These are phyloP conservation scores for Pterocarpus macrocarpus DNA, from an alignment of 306 rosid species.

Conservation along the genomic window DNA sequence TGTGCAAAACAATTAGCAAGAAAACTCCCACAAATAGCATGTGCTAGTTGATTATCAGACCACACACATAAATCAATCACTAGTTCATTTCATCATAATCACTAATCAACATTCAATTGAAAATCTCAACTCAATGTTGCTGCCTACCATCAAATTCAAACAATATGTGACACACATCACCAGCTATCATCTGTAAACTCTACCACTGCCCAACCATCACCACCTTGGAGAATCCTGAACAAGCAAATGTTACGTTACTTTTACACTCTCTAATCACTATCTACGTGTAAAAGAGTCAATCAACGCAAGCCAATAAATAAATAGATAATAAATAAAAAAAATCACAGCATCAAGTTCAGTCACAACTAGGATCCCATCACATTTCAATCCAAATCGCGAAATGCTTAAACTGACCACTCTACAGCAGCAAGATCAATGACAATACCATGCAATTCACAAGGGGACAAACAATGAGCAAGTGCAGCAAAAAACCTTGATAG, in stretches of 20 bases:
- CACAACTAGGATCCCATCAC: slow-evolving; percentile 29
- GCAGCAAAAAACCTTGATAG: slow-evolving; percentile 75
- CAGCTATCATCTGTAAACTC: neutral
- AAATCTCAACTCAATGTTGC: slow-evolving; percentile 33
- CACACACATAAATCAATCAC: neutral
- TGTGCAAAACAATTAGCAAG: slow-evolving; percentile 6
- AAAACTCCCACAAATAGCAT: neutral
- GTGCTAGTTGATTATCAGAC: neutral
- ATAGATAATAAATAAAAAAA: neutral
- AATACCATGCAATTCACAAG: neutral
- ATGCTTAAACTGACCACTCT: slow-evolving; percentile 22
- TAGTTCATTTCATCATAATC: slow-evolving; percentile 11
- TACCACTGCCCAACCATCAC: neutral
- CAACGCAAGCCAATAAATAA: neutral
- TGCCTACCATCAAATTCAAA: neutral
- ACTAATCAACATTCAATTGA: neutral
- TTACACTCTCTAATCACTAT: slow-evolving; percentile 11
- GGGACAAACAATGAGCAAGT: neutral
- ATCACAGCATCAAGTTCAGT: slow-evolving; percentile 25
- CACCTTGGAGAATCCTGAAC: neutral
- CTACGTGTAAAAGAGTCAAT: neutral
- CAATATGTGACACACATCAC: neutral
- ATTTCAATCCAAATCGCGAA: neutral
- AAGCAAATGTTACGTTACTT: neutral
- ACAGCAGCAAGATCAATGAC: slow-evolving; percentile 6